Conservation (phyloP, 1,139 yeast species). For the Cylindricascospora bacillispora region DNA sequence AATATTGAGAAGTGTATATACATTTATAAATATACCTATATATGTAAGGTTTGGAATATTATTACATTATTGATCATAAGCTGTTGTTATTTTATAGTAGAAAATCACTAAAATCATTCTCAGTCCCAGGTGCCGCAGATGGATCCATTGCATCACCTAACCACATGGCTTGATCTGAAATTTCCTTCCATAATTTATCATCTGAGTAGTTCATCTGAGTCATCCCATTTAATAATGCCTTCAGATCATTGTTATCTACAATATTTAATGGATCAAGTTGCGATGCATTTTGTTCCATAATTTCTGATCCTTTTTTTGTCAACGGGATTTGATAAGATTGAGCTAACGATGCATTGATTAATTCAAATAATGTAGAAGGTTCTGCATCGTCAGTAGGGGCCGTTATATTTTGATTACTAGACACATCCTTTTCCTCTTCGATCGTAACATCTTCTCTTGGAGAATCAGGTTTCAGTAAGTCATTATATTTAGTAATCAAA, state of each 20-base stretch:
- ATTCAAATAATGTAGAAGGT: conserved; percentile 6
- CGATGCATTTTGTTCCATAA: conserved; percentile 21
- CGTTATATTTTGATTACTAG: conserved; percentile 1
- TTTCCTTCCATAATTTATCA: conserved; percentile 60
- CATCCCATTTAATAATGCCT: conserved; percentile 20
- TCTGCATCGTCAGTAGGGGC: conserved; percentile 3
- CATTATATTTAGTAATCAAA: conserved; percentile 46
- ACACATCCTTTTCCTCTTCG: too few relatives aligned
- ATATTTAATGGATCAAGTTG: conserved; percentile 18
- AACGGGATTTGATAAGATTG: conserved; percentile 11
- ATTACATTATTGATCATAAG: not conserved
- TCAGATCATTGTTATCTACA: conserved; percentile 16
- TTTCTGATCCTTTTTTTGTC: conserved; percentile 13
- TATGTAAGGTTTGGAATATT: not conserved
- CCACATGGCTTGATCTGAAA: conserved; percentile 68
- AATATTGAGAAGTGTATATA: not conserved
- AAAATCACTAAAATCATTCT: conserved; percentile 22
- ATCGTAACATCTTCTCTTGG: not conserved
- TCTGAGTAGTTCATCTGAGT: conserved; percentile 31
- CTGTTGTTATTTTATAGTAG: conserved; percentile 4
- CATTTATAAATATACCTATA: not conserved
- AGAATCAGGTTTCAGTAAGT: conserved; percentile 26
- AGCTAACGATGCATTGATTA: conserved; percentile 12
- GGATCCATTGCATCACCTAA: conserved; percentile 28
- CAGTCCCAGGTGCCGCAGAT: conserved; percentile 17